Conservation (phyloP, 768 basidiomycete genomes). For the Clitopilus passeckerianus region DNA sequence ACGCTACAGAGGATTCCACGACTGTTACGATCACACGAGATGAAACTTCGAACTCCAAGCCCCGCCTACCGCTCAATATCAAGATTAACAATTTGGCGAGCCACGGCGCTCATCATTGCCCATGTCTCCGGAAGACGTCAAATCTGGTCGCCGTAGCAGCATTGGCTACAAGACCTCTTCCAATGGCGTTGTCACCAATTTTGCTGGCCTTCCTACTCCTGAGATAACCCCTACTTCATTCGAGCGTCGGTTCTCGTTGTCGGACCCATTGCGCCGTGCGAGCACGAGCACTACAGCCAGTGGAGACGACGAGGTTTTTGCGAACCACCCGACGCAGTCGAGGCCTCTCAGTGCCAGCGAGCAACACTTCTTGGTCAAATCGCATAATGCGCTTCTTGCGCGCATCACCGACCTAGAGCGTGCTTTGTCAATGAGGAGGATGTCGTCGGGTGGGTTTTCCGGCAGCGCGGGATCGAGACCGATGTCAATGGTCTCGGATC, state of each 20-base stretch:
- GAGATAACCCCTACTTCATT: conserved; percentile 64
- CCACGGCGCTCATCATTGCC: conserved; percentile 10
- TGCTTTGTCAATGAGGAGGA: conserved; percentile 44
- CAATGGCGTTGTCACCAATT: conserved; percentile 26
- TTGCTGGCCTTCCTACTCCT: conserved; percentile 60
- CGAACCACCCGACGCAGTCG: conserved; percentile 27
- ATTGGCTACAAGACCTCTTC: conserved; percentile 68
- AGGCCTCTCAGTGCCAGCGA: conserved; percentile 67
- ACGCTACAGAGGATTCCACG: conserved; percentile 22
- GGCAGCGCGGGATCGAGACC: conserved; percentile 41
- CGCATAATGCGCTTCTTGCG: conserved; percentile 76
- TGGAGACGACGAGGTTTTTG: conserved; percentile 40
- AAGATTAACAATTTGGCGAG: background rate
- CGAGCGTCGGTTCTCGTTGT: conserved; percentile 35
- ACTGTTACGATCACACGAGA: conserved; percentile 14
- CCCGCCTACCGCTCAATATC: conserved; percentile 31
- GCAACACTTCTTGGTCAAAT: conserved; percentile 83
- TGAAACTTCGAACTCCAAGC: conserved; percentile 27
- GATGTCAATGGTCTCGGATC: conserved; percentile 46
- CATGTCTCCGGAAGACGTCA: conserved; percentile 24
- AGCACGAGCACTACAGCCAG: conserved; percentile 20
- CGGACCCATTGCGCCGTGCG: conserved; percentile 23
- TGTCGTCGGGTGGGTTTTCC: conserved; percentile 25
- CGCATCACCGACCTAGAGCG: conserved; percentile 81
- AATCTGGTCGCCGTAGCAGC: conserved; percentile 54